A percentile compares a stretch with the other conserved stretches of the same genome.
Evolutionary conservation across 345 rosid species (phyloP).

Genomic region (Salix dunnii): DNA sequence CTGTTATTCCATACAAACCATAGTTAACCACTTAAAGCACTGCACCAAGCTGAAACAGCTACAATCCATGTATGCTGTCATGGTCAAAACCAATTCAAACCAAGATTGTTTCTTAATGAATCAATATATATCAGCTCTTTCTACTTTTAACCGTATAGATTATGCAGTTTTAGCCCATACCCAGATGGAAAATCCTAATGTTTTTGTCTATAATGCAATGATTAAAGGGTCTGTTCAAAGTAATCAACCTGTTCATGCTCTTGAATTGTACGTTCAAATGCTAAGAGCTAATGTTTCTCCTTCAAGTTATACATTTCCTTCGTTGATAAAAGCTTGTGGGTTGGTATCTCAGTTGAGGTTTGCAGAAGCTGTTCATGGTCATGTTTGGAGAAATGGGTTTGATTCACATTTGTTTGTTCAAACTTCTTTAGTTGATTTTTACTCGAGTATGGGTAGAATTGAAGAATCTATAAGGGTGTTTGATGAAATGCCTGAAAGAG

Average conservation of each 20-base stretch:
- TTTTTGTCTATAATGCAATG: conserved; percentile 66
- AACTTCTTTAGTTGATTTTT: conserved; percentile 62
- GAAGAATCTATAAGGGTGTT: conserved; percentile 53
- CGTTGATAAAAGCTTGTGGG: conserved; percentile 57
- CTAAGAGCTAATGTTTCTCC: conserved; percentile 51
- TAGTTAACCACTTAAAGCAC: conserved; percentile 25
- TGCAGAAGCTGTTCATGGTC: conserved; percentile 58
- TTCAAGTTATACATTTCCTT: conserved; percentile 62
- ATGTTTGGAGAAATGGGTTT: conserved; percentile 60
- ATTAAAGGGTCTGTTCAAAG: conserved; percentile 46
- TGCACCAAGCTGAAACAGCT: conserved; percentile 37
- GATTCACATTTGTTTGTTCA: conserved; percentile 56
- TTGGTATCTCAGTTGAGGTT: conserved; percentile 23
- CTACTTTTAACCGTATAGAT: conserved; percentile 30
- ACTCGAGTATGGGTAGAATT: conserved; percentile 37
- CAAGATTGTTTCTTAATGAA: conserved; percentile 56
- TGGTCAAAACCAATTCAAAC: conserved; percentile 52
- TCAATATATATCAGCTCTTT: conserved; percentile 59
- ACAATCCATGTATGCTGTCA: conserved; percentile 46
- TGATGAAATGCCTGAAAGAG: conserved; percentile 69
- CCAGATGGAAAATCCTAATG: conserved; percentile 53
- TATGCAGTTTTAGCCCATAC: conserved; percentile 45
- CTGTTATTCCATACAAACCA: background rate
- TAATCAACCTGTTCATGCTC: conserved; percentile 39
- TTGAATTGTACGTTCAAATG: conserved; percentile 39